Base-by-base conservation (phyloP, 2,329 filamentous ascomycete species). In the Cadophora sp. region DNA sequence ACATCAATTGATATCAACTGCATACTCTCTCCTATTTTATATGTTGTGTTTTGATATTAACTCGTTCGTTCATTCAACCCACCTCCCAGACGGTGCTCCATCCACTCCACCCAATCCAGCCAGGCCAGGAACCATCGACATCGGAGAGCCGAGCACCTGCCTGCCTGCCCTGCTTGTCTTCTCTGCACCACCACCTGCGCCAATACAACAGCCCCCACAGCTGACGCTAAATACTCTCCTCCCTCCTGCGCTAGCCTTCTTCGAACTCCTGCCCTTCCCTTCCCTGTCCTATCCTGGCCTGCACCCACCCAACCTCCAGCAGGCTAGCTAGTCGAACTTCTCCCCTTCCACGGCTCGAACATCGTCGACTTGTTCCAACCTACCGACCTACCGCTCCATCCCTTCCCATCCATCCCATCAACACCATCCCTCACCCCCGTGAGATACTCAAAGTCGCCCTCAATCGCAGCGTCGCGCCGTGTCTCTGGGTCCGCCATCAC, bases 391-490 rank as follows among this genome's bases (percentile, higher is more conserved):
- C 18, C 45, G 11, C 11, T 20, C 30, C 33, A 36, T 27, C 14
- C 22, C n/a, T n/a, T 16, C 18, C n/a, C 56, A n/a, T 47, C 22
- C 20, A 36, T 18, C 9, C 41, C 45, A 20, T 9, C 45, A 33
- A 36, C 27, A 48, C n/a, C 43, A 36, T 24, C 59, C 16, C 43
- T n/a, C n/a, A n/a, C 36, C 36, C 11, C 36, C 36, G 36, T 39
- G 36, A 41, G 58, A 22, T 45, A 24, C 22, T 47, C 41, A 18
- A 48, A 22, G 47, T 53, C 59, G 30, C 47, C 51, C 33, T 50
- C 47, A 51, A 51, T 41, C 59, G 45, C 50, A 63, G 45, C 50
- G 33, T 63, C 61, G 39, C 39, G 36, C 36, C 20, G 33, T 56
- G 36, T 30, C 45, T 41, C 61, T 55, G 50, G 33, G 24, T n/a